Evolutionary conservation across 2,329 filamentous ascomycete species (phyloP), one percentile per base, ranked within the genome.

Genomic region (Calonectria pseudoturangicola): DNA sequence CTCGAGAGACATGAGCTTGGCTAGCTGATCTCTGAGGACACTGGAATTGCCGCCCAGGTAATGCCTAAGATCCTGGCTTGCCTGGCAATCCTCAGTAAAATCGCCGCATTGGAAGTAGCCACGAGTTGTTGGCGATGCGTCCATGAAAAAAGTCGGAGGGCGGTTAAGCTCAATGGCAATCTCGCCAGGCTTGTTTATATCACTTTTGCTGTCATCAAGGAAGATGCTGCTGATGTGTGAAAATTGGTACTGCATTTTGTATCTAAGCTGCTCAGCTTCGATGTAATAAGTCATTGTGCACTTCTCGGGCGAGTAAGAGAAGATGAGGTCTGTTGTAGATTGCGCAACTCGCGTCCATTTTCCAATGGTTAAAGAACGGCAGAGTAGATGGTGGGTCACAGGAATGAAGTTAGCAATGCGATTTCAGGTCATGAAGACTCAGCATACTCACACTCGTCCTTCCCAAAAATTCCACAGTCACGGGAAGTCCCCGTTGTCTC

Each of bases 261-360:
- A 99, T 28, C 97, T 97, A 43, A 96, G 96, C 77, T 97, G 95
- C 83, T 99, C 97, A 83, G 98, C 98, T 90, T 99, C 98, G 90
- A 99, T 99, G 88, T 98, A 99, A 86, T 99, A 99, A 27, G 97
- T 99, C 89, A 99, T 96, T 83, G 95, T 98, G 79, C 95, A 96
- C 88, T 98, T 98, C 83, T 98, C 96, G 4, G 96, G 96, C 1
- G 96, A 98, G 87, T 98, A 99, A 86, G 98, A 99, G 80, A 99
- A 94, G 85, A 99, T 97, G 71, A 99, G 89, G 81, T 99, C 97
- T 97, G 98, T 98, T 28, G 95, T 95, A 86, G 96, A 98, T 85
- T 98, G 97, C 72, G 96, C 96, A 72, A 98, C 95, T 76, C 97
- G 93, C 77, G 95, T 95, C 97, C 97, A 99, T 79, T 93, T 94